Evolutionary conservation across 106 monocot genomes (phyloP).

Genomic region (Acorus gramineus): DNA sequence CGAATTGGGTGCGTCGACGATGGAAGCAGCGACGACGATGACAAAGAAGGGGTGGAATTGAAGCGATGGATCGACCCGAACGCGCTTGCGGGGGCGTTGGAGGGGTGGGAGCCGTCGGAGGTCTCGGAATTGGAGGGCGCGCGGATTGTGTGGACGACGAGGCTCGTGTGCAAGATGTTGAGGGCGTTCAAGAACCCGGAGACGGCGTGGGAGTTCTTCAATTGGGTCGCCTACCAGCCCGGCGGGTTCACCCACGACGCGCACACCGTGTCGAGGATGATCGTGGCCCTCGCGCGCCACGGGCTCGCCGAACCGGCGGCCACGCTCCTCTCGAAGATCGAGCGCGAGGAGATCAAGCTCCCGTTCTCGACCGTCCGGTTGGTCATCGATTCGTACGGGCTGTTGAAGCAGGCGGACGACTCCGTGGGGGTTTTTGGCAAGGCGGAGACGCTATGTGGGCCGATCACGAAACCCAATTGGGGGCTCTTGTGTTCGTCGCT

Average conservation of each 20-base stretch:
- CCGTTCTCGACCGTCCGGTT: constrained; percentile 62
- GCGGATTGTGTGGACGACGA: constrained; percentile 59
- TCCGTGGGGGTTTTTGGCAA: constrained; percentile 44
- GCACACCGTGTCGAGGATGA: constrained; percentile 64
- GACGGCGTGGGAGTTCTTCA: constrained; percentile 82
- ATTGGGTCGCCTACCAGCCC: constrained; percentile 75
- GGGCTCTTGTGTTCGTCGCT: constrained; percentile 45
- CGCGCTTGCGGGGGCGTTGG: constrained; percentile 52
- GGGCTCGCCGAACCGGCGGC: constrained; percentile 55
- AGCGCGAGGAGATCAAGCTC: constrained; percentile 59
- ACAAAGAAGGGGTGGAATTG: constrained; percentile 13
- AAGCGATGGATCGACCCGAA: constrained; percentile 79
- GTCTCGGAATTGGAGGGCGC: constrained; percentile 49
- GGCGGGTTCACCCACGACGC: constrained; percentile 53
- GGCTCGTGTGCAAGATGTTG: constrained; percentile 83
- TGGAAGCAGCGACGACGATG: neutral
- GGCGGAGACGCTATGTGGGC: constrained; percentile 36
- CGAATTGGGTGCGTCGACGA: constrained; percentile 43
- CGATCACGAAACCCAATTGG: constrained; percentile 20
- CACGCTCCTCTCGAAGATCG: constrained; percentile 49
- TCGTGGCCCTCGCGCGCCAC: constrained; percentile 53
- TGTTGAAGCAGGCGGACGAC: constrained; percentile 54
- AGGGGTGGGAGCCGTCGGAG: constrained; percentile 53
- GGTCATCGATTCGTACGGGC: constrained; percentile 65
- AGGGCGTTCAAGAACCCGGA: constrained; percentile 66